phyloP scores from a whole-genome alignment of 202 grass and related monocot species.

The Zizania palustris region DNA sequence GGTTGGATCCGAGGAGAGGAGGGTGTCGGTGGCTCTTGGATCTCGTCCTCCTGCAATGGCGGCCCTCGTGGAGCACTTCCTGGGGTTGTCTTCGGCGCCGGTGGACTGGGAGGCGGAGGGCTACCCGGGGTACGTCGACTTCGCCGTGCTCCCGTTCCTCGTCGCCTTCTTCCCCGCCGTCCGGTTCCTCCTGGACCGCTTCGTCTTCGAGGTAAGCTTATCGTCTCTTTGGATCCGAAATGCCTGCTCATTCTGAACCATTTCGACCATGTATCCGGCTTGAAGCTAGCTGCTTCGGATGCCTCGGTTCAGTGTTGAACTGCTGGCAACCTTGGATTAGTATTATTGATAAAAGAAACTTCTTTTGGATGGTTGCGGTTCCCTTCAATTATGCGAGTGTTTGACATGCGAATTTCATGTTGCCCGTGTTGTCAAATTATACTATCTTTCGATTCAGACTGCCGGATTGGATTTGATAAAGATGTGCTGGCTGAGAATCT shows the following conservation, averaged over 20 bases:
- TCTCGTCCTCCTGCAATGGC: background rate
- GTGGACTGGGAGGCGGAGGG: constrained; percentile 56
- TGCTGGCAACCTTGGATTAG: background rate
- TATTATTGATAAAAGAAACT: no score
- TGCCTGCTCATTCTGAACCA: constrained; percentile 13
- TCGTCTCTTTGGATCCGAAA: constrained; percentile 21
- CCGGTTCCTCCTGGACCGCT: constrained; percentile 87
- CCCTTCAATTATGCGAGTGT: background rate
- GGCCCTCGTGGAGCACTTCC: constrained; percentile 15
- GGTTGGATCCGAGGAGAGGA: constrained; percentile 27
- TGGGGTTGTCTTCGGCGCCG: background rate
- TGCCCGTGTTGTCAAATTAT: background rate
- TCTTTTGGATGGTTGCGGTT: no score
- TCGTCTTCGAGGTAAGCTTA: constrained; percentile 77
- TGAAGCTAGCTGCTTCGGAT: background rate
- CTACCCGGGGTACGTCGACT: constrained; percentile 61
- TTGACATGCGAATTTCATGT: background rate
- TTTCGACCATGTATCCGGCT: background rate
- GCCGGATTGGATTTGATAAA: constrained; percentile 9
- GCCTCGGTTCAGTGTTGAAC: background rate
- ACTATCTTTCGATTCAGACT: constrained; percentile 17
- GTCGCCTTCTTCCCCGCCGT: constrained; percentile 87
- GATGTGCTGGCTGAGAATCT: background rate
- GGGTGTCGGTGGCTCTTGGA: background rate
- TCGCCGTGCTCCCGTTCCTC: constrained; percentile 53